Percentiles rank a stretch among this genome's conserved stretches.
phyloP scores from a whole-genome alignment of 305 asterid species.

The Fraxinus paxiana region DNA sequence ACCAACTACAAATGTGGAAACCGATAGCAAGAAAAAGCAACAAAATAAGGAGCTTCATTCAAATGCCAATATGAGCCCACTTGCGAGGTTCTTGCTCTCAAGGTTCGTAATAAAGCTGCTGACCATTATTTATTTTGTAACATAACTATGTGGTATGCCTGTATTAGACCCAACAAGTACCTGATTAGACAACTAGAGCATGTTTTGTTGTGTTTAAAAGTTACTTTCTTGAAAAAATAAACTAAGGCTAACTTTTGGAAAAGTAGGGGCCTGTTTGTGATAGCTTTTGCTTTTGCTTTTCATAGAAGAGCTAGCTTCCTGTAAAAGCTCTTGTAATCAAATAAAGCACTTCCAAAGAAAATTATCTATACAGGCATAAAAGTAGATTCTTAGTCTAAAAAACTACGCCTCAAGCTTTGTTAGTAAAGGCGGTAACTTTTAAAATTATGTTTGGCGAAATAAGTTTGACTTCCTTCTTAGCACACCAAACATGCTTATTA shows the following conservation, averaged over 20 bases:
- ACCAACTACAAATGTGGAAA: conserved; percentile 47
- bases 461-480: background rate
- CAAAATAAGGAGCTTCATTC: conserved; percentile 66
- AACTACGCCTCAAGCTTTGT: background rate
- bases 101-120: conserved; percentile 52
- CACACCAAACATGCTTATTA: background rate
- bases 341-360: background rate
- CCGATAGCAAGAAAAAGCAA: conserved; percentile 68
- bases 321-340: background rate
- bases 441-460: background rate
- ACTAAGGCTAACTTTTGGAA: background rate
- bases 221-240: background rate
- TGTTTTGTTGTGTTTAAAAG: background rate
- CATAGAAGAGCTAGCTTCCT: background rate
- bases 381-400: background rate
- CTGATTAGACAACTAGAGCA: background rate
- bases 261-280: background rate
- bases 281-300: background rate
- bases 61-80: conserved; percentile 86
- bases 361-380: background rate
- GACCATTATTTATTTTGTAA: background rate
- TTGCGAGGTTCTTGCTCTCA: conserved; percentile 91
- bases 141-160: background rate
- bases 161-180: background rate
- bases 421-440: background rate